phyloP scores from a whole-genome alignment of 2,329 filamentous ascomycete species.

The Scedosporium minutisporum region DNA sequence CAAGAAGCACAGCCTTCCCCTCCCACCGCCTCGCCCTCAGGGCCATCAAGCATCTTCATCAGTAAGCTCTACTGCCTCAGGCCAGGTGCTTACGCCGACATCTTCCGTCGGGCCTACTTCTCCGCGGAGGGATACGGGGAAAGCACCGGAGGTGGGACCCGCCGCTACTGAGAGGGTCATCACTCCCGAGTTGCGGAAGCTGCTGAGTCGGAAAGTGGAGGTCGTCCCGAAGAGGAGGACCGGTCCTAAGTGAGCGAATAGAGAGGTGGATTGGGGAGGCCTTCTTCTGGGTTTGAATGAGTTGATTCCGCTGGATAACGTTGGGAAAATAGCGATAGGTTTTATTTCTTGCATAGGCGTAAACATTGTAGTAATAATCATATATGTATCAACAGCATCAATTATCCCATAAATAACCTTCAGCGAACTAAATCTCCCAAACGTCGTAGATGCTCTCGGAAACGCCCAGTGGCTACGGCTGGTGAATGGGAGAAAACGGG shows the following conservation, averaged over 20 bases:
- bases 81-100: slow-evolving; percentile 5
- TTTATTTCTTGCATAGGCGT: background rate
- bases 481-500: too few relatives aligned
- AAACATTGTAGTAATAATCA: background rate
- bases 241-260: background rate
- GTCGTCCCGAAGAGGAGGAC: slow-evolving; percentile 23
- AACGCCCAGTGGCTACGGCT: too few relatives aligned
- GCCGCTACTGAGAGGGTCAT: slow-evolving; percentile 37
- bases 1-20: slow-evolving; percentile 80
- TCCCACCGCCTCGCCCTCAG: slow-evolving; percentile 22
- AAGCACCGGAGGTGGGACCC: slow-evolving; percentile 21
- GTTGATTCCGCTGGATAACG: background rate
- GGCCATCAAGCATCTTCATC: background rate
- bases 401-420: background rate
- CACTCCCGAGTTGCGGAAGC: slow-evolving; percentile 44
- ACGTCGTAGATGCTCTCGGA: too few relatives aligned
- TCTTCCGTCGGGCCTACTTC: slow-evolving; percentile 10
- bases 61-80: background rate
- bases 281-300: background rate
- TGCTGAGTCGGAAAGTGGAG: slow-evolving; percentile 40
- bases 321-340: background rate
- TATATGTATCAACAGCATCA: background rate
- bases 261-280: background rate
- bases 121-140: slow-evolving; percentile 12
- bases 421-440: too few relatives aligned